Evolutionary conservation across 1,284 basidiomycete species (phyloP).

Genomic region (Lentinus polychrous): DNA sequence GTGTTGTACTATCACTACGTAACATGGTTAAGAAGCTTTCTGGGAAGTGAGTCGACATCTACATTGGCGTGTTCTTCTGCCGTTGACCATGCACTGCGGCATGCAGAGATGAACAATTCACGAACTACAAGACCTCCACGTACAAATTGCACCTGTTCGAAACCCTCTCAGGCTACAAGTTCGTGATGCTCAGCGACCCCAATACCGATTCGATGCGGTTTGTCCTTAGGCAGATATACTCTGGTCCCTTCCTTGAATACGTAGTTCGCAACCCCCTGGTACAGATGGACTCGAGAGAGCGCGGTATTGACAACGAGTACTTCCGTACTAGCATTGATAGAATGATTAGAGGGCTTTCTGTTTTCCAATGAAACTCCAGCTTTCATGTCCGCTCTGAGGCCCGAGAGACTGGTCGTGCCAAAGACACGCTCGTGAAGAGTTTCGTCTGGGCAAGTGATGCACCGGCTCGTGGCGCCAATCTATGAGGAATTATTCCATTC

Average conservation of each 20-base stretch:
- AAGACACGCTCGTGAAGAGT: neutral
- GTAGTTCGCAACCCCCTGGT: constrained; percentile 90
- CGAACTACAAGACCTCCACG: constrained; percentile 83
- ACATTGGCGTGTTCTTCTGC: constrained; percentile 3
- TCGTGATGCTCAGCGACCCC: constrained; percentile 90
- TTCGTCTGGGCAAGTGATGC: too few species aligned
- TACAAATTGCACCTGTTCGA: constrained; percentile 95
- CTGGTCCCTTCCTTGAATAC: constrained; percentile 90
- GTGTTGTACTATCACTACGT: constrained; percentile 85
- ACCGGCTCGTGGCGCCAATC: too few species aligned
- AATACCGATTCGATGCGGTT: constrained; percentile 76
- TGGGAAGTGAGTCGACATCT: constrained; percentile 50
- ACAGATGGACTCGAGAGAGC: constrained; percentile 71
- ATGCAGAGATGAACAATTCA: constrained; percentile 84
- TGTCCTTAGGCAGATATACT: constrained; percentile 83
- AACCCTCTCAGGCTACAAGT: constrained; percentile 90
- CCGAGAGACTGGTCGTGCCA: neutral
- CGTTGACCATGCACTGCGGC: neutral
- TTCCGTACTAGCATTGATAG: constrained; percentile 80
- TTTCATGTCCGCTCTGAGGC: neutral
- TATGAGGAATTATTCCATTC: too few species aligned
- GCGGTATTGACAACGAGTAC: constrained; percentile 89
- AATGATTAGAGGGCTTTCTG: constrained; percentile 60
- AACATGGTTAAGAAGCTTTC: constrained; percentile 96
- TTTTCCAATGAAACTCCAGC: constrained; percentile 30